These are phyloP conservation scores for Nannochloris sp. DNA, from an alignment of 139 green algal genomes.

Conservation along the genomic window DNA sequence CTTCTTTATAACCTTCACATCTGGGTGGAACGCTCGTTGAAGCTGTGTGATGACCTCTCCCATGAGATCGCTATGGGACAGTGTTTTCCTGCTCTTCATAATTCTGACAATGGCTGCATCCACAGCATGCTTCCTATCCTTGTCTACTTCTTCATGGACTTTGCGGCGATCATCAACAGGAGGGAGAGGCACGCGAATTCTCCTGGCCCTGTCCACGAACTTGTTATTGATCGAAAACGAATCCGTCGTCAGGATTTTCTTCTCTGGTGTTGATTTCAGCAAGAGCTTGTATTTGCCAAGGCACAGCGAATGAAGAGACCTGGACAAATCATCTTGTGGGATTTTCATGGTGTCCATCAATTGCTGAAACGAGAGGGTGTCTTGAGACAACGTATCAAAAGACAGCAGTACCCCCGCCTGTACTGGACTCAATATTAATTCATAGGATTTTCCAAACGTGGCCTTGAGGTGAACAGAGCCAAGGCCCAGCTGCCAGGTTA, in stretches of 20 bases:
- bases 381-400: slow-evolving; percentile 49
- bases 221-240: slow-evolving; percentile 75
- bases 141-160: slow-evolving; percentile 87
- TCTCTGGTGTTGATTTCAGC: slow-evolving; percentile 62
- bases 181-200: slow-evolving; percentile 84
- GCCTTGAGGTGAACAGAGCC: slow-evolving; percentile 70
- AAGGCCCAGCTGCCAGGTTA: slow-evolving; percentile 85
- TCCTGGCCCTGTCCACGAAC: slow-evolving; percentile 84
- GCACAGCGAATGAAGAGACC: slow-evolving; percentile 75
- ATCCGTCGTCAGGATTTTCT: slow-evolving; percentile 71
- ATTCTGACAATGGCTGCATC: slow-evolving; percentile 45
- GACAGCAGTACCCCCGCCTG: slow-evolving; percentile 78
- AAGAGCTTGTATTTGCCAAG: slow-evolving; percentile 89
- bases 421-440: slow-evolving; percentile 78
- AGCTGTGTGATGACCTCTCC: slow-evolving; percentile 95
- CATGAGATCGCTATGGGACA: slow-evolving; percentile 81
- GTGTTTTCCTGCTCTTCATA: slow-evolving; percentile 48
- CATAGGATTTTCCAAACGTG: slow-evolving; percentile 81
- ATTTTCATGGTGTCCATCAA: slow-evolving; percentile 75
- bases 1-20: slow-evolving; percentile 97
- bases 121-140: slow-evolving; percentile 63
- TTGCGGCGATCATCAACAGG: slow-evolving; percentile 83
- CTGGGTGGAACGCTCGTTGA: slow-evolving; percentile 89
- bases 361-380: slow-evolving; percentile 64
- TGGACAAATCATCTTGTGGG: slow-evolving; percentile 76